phyloP scores from a whole-genome alignment of 495 filamentous ascomycete genomes.

The Amniculicola lignicola region DNA sequence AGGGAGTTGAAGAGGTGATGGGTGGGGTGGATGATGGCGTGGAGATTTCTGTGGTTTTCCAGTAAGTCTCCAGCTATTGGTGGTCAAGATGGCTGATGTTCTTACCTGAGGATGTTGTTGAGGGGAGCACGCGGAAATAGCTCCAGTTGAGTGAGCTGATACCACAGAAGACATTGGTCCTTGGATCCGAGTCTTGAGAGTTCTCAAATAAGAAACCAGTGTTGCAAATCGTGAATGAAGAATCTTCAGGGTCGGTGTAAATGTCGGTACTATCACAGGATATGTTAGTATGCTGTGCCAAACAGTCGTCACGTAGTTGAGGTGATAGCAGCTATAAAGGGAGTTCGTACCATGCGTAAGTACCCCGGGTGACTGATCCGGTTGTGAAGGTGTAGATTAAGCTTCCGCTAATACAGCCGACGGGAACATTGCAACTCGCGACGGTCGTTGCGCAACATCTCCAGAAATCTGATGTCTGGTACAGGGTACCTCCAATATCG shows the following conservation, averaged over 20 bases:
- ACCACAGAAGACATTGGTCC: slow-evolving; percentile 22
- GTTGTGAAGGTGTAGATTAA: slow-evolving; percentile 13
- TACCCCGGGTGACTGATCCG: neutral
- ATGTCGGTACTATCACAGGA: neutral
- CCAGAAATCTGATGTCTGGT: slow-evolving; percentile 10
- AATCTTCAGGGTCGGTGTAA: slow-evolving; percentile 11
- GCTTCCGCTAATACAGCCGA: slow-evolving; percentile 17
- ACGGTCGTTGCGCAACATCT: slow-evolving; percentile 17
- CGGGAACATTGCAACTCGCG: slow-evolving; percentile 2
- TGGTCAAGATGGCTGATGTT: neutral
- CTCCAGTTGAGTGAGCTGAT: slow-evolving; percentile 15
- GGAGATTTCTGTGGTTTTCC: too few relatives aligned
- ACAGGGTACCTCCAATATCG: slow-evolving; percentile 12
- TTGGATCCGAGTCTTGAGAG: slow-evolving; percentile 10
- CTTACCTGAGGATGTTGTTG: slow-evolving; percentile 5
- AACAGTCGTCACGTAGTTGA: neutral
- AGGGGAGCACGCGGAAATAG: slow-evolving; percentile 6
- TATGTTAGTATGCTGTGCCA: neutral
- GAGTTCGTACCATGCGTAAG: slow-evolving; percentile 6
- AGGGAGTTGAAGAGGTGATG: neutral
- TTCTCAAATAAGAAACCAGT: slow-evolving; percentile 21
- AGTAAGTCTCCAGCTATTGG: neutral
- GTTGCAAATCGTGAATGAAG: slow-evolving; percentile 20
- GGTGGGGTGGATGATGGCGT: neutral
- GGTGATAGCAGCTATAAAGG: neutral